phyloP scores from a whole-genome alignment of 164 flowering plant species.

The Buxus sempervirens region DNA sequence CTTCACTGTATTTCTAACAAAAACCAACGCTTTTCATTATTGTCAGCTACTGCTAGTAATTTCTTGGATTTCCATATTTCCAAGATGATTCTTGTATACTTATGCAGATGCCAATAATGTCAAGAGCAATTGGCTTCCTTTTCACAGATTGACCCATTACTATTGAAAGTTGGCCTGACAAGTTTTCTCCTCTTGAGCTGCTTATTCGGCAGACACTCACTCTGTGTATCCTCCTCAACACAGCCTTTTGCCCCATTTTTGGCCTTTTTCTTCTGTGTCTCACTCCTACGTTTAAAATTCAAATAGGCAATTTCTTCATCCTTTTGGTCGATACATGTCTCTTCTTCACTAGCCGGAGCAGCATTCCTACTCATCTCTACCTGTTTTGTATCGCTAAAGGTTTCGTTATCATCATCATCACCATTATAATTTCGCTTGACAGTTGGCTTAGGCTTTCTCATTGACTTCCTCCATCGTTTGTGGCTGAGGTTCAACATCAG shows the following conservation, averaged over 20 bases:
- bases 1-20: too few relatives aligned
- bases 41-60: not conserved
- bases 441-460: conserved; percentile 1
- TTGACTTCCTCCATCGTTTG: conserved; percentile 12
- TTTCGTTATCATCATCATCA: not conserved
- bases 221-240: conserved; percentile 6
- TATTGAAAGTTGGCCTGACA: conserved; percentile 40
- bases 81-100: not conserved
- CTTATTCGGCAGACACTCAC: conserved; percentile 1
- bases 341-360: conserved; percentile 10
- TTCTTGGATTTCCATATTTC: not conserved
- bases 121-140: not conserved
- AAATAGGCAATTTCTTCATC: conserved; percentile 21
- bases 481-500: conserved; percentile 18
- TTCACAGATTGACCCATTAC: conserved; percentile 1
- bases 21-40: not conserved
- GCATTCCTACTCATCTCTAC: conserved; percentile 9
- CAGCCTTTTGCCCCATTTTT: conserved; percentile 1
- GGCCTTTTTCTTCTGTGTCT: conserved; percentile 18
- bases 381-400: not conserved
- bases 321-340: not conserved
- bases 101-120: too few relatives aligned
- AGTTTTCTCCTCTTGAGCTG: conserved; percentile 43
- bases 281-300: conserved; percentile 52
- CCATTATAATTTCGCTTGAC: not conserved